Percentiles rank a stretch among this genome's conserved stretches.
phyloP scores from a whole-genome alignment of 345 rosid genomes.

The Hirschfeldia incana region DNA sequence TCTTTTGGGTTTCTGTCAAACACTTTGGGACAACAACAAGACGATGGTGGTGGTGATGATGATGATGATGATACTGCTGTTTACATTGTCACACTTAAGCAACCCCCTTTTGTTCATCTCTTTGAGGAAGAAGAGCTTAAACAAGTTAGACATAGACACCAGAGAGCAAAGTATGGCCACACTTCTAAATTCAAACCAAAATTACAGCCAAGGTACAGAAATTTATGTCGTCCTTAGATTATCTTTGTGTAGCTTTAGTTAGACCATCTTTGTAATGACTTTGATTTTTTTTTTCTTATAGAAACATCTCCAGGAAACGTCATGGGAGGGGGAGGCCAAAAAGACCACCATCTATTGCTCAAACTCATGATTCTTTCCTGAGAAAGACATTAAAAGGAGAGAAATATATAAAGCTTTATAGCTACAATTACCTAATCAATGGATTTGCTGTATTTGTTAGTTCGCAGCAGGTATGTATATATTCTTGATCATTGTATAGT shows the following conservation, averaged over 20 bases:
- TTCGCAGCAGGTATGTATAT: slow-evolving; percentile 71
- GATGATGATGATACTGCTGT: slow-evolving; percentile 58
- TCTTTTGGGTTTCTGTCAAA: slow-evolving; percentile 40
- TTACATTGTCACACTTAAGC: slow-evolving; percentile 78
- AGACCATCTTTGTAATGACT: not conserved
- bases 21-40: slow-evolving; percentile 39
- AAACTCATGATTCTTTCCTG: slow-evolving; percentile 80
- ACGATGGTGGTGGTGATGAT: slow-evolving; percentile 30
- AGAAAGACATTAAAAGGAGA: slow-evolving; percentile 67
- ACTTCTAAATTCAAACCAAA: slow-evolving; percentile 37
- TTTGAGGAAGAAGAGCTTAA: slow-evolving; percentile 43
- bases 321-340: slow-evolving; percentile 32
- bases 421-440: slow-evolving; percentile 89
- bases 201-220: slow-evolving; percentile 50
- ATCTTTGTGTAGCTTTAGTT: not conserved
- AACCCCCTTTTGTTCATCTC: slow-evolving; percentile 56
- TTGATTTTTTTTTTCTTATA: slow-evolving; percentile 2
- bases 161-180: slow-evolving; percentile 29
- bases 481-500: slow-evolving; percentile 7
- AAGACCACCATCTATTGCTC: slow-evolving; percentile 57
- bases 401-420: slow-evolving; percentile 87
- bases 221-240: not conserved
- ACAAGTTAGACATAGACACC: slow-evolving; percentile 34
- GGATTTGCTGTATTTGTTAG: slow-evolving; percentile 85
- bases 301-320: slow-evolving; percentile 50